A percentile compares a stretch with the other conserved stretches of the same genome.
Evolutionary conservation across 2,329 filamentous ascomycete genomes (phyloP).

Genomic region (Pseudocercospora fuligena): DNA sequence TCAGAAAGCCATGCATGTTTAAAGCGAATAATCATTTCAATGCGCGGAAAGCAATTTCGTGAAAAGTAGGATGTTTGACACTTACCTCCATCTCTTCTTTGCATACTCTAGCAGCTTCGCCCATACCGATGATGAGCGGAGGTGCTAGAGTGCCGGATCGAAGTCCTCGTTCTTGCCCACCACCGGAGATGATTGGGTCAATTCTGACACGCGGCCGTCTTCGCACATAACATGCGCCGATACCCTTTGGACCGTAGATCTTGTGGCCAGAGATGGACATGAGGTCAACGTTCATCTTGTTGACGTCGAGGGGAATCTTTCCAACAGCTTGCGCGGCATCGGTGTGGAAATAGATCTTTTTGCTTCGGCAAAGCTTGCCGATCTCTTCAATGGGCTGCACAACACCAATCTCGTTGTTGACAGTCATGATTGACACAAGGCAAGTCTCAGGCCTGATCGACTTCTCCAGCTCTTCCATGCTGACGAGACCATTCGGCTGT

Average conservation of each 20-base stretch:
- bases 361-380: conserved; percentile 84
- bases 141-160: conserved; percentile 93
- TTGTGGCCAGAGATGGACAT: conserved; percentile 99
- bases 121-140: conserved; percentile 86
- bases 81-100: conserved; percentile 88
- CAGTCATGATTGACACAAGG: conserved; percentile 95
- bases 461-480: conserved; percentile 80
- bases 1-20: conserved; percentile 92
- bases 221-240: conserved; percentile 94
- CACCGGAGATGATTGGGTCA: conserved; percentile 93
- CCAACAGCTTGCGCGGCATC: conserved; percentile 97
- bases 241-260: conserved; percentile 96
- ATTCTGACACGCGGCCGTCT: conserved; percentile 90
- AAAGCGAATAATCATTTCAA: conserved; percentile 77
- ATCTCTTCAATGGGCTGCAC: conserved; percentile 95
- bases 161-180: conserved; percentile 92
- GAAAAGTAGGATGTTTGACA: conserved; percentile 20
- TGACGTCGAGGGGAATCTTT: conserved; percentile 95
- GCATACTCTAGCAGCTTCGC: conserved; percentile 91
- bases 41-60: conserved; percentile 9
- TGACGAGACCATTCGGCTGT: conserved; percentile 80
- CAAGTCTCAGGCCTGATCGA: conserved; percentile 90
- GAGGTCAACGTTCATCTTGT: conserved; percentile 95
- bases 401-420: conserved; percentile 99
- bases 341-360: conserved; percentile 97